These are phyloP conservation scores for Pseudoneurospora amorphoporcata DNA, from an alignment of 495 filamentous ascomycete species.

Conservation along the genomic window DNA sequence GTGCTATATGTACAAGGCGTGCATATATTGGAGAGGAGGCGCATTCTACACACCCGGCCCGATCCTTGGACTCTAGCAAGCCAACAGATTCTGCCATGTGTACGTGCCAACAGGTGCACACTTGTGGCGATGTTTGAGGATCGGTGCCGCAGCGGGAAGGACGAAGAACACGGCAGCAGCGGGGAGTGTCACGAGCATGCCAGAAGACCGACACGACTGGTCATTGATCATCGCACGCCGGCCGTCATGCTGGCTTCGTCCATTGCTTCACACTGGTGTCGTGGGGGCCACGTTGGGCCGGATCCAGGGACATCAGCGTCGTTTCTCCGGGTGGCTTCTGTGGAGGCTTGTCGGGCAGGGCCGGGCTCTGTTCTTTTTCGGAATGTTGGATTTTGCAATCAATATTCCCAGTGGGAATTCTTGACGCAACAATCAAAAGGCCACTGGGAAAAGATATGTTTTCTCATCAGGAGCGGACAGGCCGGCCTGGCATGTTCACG, in stretches of 20 bases:
- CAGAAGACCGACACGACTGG: not conserved
- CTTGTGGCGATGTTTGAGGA: not conserved
- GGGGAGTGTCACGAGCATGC: not conserved
- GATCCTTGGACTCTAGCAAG: not conserved
- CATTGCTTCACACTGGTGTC: not conserved
- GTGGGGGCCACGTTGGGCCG: not conserved
- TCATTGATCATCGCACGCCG: not conserved
- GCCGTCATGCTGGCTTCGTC: not conserved
- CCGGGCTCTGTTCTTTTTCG: not conserved
- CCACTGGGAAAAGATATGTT: not conserved
- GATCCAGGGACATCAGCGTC: not conserved
- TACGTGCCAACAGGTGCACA: not conserved
- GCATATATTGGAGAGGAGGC: not conserved
- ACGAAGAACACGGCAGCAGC: not conserved
- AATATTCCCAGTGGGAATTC: not conserved
- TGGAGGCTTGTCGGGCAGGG: not conserved
- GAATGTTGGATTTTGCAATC: not conserved
- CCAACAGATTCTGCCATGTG: not conserved
- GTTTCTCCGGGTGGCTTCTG: not conserved
- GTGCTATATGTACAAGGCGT: not conserved
- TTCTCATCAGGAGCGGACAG: not conserved
- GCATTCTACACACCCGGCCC: not conserved
- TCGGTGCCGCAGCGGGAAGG: not conserved
- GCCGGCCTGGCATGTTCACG: not conserved
- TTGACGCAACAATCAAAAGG: not conserved